These are phyloP conservation scores for Heterobasidion parviporum DNA, from an alignment of 1,284 basidiomycete species.

Conservation along the genomic window DNA sequence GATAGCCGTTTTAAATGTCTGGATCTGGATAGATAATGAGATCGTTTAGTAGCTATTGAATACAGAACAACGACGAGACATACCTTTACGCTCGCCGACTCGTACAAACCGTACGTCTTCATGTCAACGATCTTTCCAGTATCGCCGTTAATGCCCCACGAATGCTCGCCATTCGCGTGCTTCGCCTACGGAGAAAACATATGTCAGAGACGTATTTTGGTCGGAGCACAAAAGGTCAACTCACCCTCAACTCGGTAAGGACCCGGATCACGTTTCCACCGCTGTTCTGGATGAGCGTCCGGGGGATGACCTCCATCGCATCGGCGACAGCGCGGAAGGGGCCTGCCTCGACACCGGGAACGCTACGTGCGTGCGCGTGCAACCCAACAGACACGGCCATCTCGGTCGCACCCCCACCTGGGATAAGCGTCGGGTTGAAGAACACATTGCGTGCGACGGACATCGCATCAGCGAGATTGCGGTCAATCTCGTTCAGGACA, in stretches of 20 bases:
- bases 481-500: conserved; percentile 96
- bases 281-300: conserved; percentile 92
- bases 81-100: conserved; percentile 93
- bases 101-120: conserved; percentile 90
- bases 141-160: conserved; percentile 93
- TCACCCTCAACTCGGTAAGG: conserved; percentile 80
- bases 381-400: conserved; percentile 94
- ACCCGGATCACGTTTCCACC: conserved; percentile 93
- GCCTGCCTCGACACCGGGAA: conserved; percentile 83
- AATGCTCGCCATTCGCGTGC: conserved; percentile 86
- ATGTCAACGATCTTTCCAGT: conserved; percentile 94
- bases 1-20: conserved; percentile 96
- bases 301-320: conserved; percentile 95
- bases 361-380: conserved; percentile 73
- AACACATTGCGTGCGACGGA: conserved; percentile 94
- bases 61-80: conserved; percentile 2
- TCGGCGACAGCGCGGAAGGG: conserved; percentile 92
- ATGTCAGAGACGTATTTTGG: not conserved
- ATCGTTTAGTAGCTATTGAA: not conserved
- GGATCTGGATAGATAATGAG: conserved; percentile 45
- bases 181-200: conserved; percentile 57
- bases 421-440: conserved; percentile 87
- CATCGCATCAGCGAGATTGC: conserved; percentile 98
- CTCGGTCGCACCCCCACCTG: conserved; percentile 95
- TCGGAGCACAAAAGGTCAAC: conserved; percentile 22